Evolutionary conservation across 2,329 filamentous ascomycete genomes (phyloP), one percentile per base, ranked within the genome.

Genomic region (Aspergillus sp.): DNA sequence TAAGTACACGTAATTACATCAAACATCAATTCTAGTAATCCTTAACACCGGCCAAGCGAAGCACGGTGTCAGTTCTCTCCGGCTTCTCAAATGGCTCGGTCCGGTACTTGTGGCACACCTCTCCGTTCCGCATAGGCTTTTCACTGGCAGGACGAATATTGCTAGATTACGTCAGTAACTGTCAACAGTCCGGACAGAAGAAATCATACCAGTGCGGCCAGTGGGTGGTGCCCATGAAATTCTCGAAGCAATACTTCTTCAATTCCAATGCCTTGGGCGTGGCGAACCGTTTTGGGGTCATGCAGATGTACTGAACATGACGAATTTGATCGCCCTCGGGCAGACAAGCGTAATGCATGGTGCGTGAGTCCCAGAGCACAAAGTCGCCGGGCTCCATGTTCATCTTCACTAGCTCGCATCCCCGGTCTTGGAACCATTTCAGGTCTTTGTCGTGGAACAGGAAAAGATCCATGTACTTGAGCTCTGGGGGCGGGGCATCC

Each of bases 311-410:
- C 56, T 73, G 69, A 6, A 75, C 71, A 31, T 73, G 64, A 20
- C 76, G 69, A 54, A 77, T 71, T 36, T 72, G 69, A n/a, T 75
- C 64, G 11, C 70, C 71, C 55, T 76, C 71, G 10, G 76, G 72
- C 5, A 75, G 59, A 10, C 65, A 60, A 46, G 71, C 73, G 62
- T 78, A 82, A 66, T 84, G 81, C 54, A 82, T 77, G 0, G 78
- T 79, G 4, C 81, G 69, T 4, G 76, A 77, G 60, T 81, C 80
- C 80, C 79, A 80, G 6, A 81, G 68, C 5, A 81, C 72, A 59
- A 81, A 66, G 58, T 80, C 78, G 6, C 79, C 78, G 11, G 77
- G 74, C 16, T 77, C 78, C 20, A 74, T 67, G 52, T 71, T 68
- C 7, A 80, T 66, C 68, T 81, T 81, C 46, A 74, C 49, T 6